These are phyloP conservation scores for Xylaria polymorpha DNA, from an alignment of 2,329 filamentous ascomycete species.

Conservation along the genomic window DNA sequence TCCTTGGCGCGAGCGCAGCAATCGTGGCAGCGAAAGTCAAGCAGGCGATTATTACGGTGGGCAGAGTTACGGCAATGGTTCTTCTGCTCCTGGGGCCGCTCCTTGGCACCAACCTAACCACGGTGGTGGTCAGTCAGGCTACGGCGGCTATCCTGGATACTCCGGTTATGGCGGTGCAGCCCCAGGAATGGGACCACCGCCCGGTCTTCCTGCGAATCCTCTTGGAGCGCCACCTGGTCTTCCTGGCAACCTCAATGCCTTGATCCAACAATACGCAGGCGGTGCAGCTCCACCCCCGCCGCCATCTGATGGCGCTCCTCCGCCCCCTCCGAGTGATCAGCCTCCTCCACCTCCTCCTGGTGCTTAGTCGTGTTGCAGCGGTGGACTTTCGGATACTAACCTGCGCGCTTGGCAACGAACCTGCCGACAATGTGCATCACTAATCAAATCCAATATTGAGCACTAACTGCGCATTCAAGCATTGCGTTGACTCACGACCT, in stretches of 20 bases:
- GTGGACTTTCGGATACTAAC: conserved; percentile 44
- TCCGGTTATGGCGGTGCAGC: conserved; percentile 62
- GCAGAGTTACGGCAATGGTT: conserved; percentile 51
- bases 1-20: conserved; percentile 72
- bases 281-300: conserved; percentile 65
- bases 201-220: conserved; percentile 59
- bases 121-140: conserved; percentile 63
- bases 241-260: conserved; percentile 68
- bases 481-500: conserved; percentile 22
- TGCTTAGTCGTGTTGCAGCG: conserved; percentile 52
- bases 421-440: conserved; percentile 26
- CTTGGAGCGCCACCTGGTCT: conserved; percentile 67
- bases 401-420: conserved; percentile 19
- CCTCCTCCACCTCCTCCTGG: conserved; percentile 70
- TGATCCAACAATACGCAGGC: conserved; percentile 74
- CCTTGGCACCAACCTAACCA: conserved; percentile 70
- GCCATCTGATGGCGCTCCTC: conserved; percentile 70
- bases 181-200: conserved; percentile 62
- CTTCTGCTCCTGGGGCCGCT: conserved; percentile 55
- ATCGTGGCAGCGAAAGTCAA: conserved; percentile 45
- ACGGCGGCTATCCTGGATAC: conserved; percentile 63
- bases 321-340: conserved; percentile 68
- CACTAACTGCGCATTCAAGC: conserved; percentile 36
- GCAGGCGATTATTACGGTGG: conserved; percentile 61
- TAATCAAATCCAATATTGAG: conserved; percentile 21